Percentiles rank a stretch among this genome's conserved stretches.
Conservation (phyloP, 331 rosid species). For the Rhamnella rubrinervis region DNA sequence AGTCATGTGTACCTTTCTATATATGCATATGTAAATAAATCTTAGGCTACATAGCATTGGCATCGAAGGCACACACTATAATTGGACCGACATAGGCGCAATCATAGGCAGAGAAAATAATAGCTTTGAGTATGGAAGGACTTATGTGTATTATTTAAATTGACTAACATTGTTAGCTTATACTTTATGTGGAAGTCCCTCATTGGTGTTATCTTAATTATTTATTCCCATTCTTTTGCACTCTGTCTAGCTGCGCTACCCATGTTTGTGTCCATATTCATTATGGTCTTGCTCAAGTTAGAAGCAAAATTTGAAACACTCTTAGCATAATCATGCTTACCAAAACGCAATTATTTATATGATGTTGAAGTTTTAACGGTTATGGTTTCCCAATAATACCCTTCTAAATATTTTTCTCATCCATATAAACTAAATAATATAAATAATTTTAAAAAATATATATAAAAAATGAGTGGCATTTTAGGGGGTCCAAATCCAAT, state of each 20-base stretch:
- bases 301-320: neutral
- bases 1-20: no score
- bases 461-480: neutral
- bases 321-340: no score
- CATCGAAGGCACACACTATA: neutral
- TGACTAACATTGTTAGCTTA: neutral
- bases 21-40: no score
- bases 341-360: no score
- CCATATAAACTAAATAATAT: no score
- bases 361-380: no score
- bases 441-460: no score
- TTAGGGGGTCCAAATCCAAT: slow-evolving; percentile 1
- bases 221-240: neutral
- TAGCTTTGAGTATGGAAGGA: neutral
- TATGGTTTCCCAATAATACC: no score
- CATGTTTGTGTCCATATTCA: neutral
- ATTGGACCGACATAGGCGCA: slow-evolving; percentile 14
- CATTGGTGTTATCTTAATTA: neutral
- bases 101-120: slow-evolving; percentile 2
- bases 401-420: no score
- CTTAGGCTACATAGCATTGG: no score
- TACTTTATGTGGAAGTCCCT: neutral
- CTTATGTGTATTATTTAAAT: neutral
- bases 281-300: neutral
- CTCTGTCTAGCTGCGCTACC: neutral